Evolutionary conservation across 2,329 filamentous ascomycete species (phyloP), one percentile per base, ranked within the genome.

Genomic region (Pyrenophora seminiperda): DNA sequence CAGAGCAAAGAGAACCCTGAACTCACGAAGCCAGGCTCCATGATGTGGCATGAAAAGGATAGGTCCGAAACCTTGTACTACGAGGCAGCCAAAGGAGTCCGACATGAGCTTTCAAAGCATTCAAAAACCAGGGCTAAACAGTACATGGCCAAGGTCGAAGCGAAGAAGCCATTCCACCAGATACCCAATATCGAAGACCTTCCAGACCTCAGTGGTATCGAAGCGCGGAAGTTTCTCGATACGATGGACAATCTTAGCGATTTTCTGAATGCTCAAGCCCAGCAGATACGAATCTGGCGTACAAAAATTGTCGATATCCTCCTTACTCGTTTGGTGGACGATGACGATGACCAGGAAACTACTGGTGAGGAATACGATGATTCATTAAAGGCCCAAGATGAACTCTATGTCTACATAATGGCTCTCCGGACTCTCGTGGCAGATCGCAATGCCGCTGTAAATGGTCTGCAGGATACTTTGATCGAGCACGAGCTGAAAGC

Each of bases 291-390:
- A 38, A 80, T 86, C 39, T 95, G 89, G 90, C 84, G 91, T 33
- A 81, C 87, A 49, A 79, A 84, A 33, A 85, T 92, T 50, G 81
- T 90, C 14, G 81, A 88, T 45, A 81, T 93, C 15, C 79, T 97
- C 7, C 75, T 89, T 9, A 81, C 85, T 53, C 85, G 90, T 0
- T 79, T 97, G 1, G 84, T 97, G 14, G 94, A 97, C 61, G 86
- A 94, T 65, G 91, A 96, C 32, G 75, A 76, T 13, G 78, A 77
- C n/a, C 74, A 81, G 7, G 90, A 96, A 50, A 82, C 85, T 2
- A 93, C 91, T 9, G 94, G 94, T 18, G 88, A 97, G 51, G 94
- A 97, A 69, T 94, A 96, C 56, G 89, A 91, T 59, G 84, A 89
- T 24, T 96, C 93, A 0, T 90, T 91, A 0, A 90, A 90, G 69